Evolutionary conservation across 805 yeast species (phyloP).

Genomic region (Wickerhamomyces canadensis): DNA sequence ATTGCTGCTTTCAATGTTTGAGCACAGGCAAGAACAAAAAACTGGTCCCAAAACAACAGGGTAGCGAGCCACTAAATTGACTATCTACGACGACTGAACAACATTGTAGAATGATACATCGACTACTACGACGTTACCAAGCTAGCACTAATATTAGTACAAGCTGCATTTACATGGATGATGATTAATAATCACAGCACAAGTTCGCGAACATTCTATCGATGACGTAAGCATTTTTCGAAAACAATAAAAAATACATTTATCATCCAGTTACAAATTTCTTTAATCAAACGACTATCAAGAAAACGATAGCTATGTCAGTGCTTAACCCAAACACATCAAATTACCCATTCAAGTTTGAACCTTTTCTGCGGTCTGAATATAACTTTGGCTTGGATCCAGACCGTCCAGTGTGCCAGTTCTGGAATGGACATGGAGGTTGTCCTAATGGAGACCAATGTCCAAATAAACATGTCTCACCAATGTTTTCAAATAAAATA

Average conservation of each 20-base stretch:
- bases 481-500: slow-evolving; percentile 63
- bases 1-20: slow-evolving; percentile 52
- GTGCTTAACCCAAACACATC: slow-evolving; percentile 35
- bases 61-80: too few species aligned
- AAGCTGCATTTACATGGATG: too few species aligned
- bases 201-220: slow-evolving; percentile 12
- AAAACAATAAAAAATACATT: too few species aligned
- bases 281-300: too few species aligned
- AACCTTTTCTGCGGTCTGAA: slow-evolving; percentile 75
- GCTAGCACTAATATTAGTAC: too few species aligned
- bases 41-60: too few species aligned
- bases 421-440: slow-evolving; percentile 55
- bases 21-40: too few species aligned
- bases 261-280: not conserved
- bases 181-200: too few species aligned
- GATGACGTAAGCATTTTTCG: not conserved
- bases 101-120: too few species aligned
- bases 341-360: slow-evolving; percentile 57
- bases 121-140: too few species aligned
- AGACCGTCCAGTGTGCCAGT: slow-evolving; percentile 82
- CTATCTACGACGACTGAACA: too few species aligned
- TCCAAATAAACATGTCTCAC: slow-evolving; percentile 78
- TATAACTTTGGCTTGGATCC: slow-evolving; percentile 82
- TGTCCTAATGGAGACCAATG: slow-evolving; percentile 88
- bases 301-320: too few species aligned